Evolutionary conservation across 768 basidiomycete species (phyloP), one percentile per base, ranked within the genome.

Genomic region (Piloderma croceum): DNA sequence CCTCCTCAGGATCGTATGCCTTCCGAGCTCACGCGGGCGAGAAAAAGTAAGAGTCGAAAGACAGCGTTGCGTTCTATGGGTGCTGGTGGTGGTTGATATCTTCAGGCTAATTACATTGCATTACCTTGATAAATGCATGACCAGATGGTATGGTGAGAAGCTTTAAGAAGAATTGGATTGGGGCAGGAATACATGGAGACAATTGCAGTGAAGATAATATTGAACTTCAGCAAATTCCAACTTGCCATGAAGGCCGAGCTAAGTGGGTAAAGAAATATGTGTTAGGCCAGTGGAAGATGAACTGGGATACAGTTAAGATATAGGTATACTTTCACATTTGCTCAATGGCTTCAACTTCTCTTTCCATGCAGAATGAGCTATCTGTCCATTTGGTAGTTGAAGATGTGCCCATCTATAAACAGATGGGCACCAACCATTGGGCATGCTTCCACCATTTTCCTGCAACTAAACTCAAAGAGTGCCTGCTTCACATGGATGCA

Each of bases 21-120:
- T n/a, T 56, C 57, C 15, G 45, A 51, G 5, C 61, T 61, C 44
- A 49, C 69, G 20, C 57, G 63, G 40, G 63, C 61, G 11, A 58
- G 71, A 46, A 71, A 66, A 54, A 71, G 66, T 37, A 67, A 50
- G 44, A 49, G 59, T 33, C 62, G 59, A 20, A 68, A 67, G 47
- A 59, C 52, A 19, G 58, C 45, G 25, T 38, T 67, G 31, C 51
- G 62, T 7, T 56, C 55, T 5, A 39, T 52, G 34, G 65, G 59
- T 22, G 63, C 57, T 6, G 42, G 48, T 7, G 41, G 50, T n/a
- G n/a, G n/a, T n/a, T n/a, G n/a, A n/a, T n/a, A n/a, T n/a, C n/a
- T n/a, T n/a, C n/a, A n/a, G n/a, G n/a, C n/a, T n/a, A n/a, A n/a
- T n/a, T n/a, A n/a, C n/a, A n/a, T n/a, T n/a, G 36, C 18, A 11